phyloP scores from a whole-genome alignment of 495 filamentous ascomycete species.

The Aspergillus egyptiacus region DNA sequence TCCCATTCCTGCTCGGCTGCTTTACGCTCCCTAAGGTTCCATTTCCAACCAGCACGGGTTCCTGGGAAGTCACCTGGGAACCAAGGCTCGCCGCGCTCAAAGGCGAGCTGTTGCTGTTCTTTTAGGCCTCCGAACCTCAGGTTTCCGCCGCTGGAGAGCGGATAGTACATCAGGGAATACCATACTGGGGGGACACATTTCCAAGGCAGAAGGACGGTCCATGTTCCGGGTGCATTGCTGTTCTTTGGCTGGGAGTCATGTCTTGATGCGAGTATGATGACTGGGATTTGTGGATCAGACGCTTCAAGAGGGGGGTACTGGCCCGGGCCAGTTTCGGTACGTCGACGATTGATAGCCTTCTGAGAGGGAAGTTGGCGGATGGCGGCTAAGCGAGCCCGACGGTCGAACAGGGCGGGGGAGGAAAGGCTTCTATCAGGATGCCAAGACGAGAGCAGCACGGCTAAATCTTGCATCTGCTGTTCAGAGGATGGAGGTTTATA shows the following conservation, averaged over 20 bases:
- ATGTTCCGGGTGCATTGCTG: slow-evolving; percentile 57
- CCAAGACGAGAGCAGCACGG: slow-evolving; percentile 61
- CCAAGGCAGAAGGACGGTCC: slow-evolving; percentile 88
- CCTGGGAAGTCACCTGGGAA: slow-evolving; percentile 88
- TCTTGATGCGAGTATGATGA: slow-evolving; percentile 62
- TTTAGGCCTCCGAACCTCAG: slow-evolving; percentile 77
- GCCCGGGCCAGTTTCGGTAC: slow-evolving; percentile 60
- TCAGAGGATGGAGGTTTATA: slow-evolving; percentile 30
- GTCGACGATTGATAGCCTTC: slow-evolving; percentile 81
- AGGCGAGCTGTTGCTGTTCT: slow-evolving; percentile 72
- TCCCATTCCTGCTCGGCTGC: slow-evolving; percentile 66
- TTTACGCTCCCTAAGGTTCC: slow-evolving; percentile 62
- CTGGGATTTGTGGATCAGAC: slow-evolving; percentile 76
- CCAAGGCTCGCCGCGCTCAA: slow-evolving; percentile 72
- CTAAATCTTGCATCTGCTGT: slow-evolving; percentile 43
- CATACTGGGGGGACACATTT: slow-evolving; percentile 82
- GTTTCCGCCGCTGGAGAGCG: slow-evolving; percentile 71
- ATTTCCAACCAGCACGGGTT: slow-evolving; percentile 70
- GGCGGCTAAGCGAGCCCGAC: slow-evolving; percentile 54
- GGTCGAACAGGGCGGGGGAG: slow-evolving; percentile 60
- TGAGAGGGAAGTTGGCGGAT: slow-evolving; percentile 68
- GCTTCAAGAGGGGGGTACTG: slow-evolving; percentile 49
- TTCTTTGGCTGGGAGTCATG: slow-evolving; percentile 28
- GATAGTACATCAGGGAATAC: slow-evolving; percentile 82
- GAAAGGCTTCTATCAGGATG: slow-evolving; percentile 54